phyloP scores from a whole-genome alignment of 2,329 filamentous ascomycete genomes.

The Massarina eburnea region DNA sequence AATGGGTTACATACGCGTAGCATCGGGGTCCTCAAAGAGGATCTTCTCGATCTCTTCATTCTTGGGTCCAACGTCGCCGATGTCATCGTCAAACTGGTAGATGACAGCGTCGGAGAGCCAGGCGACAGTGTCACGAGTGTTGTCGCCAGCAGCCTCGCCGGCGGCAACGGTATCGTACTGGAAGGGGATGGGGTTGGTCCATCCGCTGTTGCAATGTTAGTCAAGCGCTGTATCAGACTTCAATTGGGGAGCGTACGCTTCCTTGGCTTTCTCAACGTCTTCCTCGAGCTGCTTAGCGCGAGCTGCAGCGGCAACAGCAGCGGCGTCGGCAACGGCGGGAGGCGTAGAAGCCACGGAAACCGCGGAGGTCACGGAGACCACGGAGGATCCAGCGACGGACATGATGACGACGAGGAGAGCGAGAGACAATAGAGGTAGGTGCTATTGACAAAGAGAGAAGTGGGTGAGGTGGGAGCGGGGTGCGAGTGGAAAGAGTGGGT shows the following conservation, averaged over 20 bases:
- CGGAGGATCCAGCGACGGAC: slow-evolving; percentile 18
- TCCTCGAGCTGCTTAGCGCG: slow-evolving; percentile 23
- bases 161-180: slow-evolving; percentile 50
- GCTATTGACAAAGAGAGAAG: background rate
- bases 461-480: background rate
- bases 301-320: slow-evolving; percentile 15
- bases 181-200: slow-evolving; percentile 51
- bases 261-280: slow-evolving; percentile 30
- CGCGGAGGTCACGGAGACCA: slow-evolving; percentile 14
- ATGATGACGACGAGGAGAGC: slow-evolving; percentile 10
- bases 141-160: slow-evolving; percentile 17
- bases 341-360: too few species aligned
- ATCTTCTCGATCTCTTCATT: slow-evolving; percentile 70
- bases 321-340: slow-evolving; percentile 15
- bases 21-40: slow-evolving; percentile 66
- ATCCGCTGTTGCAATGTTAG: too few species aligned
- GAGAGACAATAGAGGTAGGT: slow-evolving; percentile 1
- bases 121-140: slow-evolving; percentile 16
- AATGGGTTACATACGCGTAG: slow-evolving; percentile 51
- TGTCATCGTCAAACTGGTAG: slow-evolving; percentile 85
- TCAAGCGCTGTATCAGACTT: too few species aligned
- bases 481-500: background rate
- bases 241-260: too few species aligned
- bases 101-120: slow-evolving; percentile 62
- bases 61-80: slow-evolving; percentile 78